These are phyloP conservation scores for Globisporangium ultimum DNA, from an alignment of 352 stramenopile species.

Conservation along the genomic window DNA sequence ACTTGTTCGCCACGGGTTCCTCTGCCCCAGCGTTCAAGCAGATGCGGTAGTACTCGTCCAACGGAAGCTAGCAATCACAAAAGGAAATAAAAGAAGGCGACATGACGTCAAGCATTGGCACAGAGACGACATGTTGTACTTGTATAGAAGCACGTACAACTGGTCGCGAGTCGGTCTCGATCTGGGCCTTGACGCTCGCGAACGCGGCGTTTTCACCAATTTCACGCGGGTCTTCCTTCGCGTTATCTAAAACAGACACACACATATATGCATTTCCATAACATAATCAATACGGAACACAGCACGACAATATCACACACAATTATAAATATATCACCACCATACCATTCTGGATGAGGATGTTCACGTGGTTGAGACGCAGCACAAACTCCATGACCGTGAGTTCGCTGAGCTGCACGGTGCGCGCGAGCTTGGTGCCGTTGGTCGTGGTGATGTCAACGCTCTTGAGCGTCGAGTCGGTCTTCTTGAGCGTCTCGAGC, in stretches of 20 bases:
- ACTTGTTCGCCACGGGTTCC: slow-evolving; percentile 68
- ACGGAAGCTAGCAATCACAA: slow-evolving; percentile 37
- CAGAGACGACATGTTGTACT: neutral
- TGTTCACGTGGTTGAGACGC: slow-evolving; percentile 62
- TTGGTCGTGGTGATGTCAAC: slow-evolving; percentile 68
- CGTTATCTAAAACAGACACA: slow-evolving; percentile 19
- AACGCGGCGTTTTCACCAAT: slow-evolving; percentile 57
- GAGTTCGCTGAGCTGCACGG: slow-evolving; percentile 55
- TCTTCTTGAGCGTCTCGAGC: slow-evolving; percentile 45
- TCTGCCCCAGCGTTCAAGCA: slow-evolving; percentile 69
- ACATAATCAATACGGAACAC: neutral
- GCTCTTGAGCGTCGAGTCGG: slow-evolving; percentile 52
- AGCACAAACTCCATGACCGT: slow-evolving; percentile 67
- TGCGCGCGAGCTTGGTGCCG: slow-evolving; percentile 65
- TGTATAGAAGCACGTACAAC: slow-evolving; percentile 26
- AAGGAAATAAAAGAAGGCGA: too few relatives aligned
- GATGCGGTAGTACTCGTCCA: slow-evolving; percentile 70
- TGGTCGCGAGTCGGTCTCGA: slow-evolving; percentile 56
- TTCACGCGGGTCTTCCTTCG: slow-evolving; percentile 24
- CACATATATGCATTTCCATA: neutral
- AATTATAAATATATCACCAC: neutral
- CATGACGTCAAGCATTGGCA: too few relatives aligned
- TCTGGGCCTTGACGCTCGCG: slow-evolving; percentile 54
- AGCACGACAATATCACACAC: neutral
- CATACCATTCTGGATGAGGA: slow-evolving; percentile 48